A percentile compares a stretch with the other conserved stretches of the same genome.
phyloP scores from a whole-genome alignment of 176 grass and related monocot genomes.

The Oryza rufipogon region DNA sequence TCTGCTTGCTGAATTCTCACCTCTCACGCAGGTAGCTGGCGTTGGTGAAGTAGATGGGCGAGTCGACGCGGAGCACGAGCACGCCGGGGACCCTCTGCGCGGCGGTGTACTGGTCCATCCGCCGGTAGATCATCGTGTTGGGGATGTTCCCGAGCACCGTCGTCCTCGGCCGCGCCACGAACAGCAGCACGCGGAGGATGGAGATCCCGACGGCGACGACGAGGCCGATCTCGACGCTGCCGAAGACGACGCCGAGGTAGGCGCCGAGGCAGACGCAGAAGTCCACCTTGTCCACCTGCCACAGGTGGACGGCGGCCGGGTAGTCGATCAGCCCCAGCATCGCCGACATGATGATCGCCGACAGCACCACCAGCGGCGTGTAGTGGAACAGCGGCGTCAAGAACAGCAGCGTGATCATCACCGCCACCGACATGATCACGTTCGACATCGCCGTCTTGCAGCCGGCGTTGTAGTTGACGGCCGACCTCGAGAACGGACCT shows the following conservation, averaged over 20 bases:
- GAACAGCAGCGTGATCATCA: constrained; percentile 90
- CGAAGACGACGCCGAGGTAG: constrained; percentile 93
- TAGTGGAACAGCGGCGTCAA: constrained; percentile 95
- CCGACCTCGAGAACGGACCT: constrained; percentile 86
- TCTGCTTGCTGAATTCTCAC: constrained; percentile 30
- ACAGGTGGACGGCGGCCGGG: constrained; percentile 72
- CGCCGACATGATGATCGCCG: constrained; percentile 89
- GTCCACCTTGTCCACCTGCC: constrained; percentile 95
- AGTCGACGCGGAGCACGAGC: constrained; percentile 75
- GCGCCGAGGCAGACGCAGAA: constrained; percentile 89
- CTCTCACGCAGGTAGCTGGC: constrained; percentile 86
- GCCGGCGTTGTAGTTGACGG: constrained; percentile 94
- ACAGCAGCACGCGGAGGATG: constrained; percentile 66
- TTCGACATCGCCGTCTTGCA: constrained; percentile 99
- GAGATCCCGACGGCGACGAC: constrained; percentile 72
- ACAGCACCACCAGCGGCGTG: constrained; percentile 92
- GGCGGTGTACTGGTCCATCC: constrained; percentile 78
- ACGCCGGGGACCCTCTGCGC: constrained; percentile 66
- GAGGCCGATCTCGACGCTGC: constrained; percentile 80
- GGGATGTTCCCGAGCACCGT: constrained; percentile 81
- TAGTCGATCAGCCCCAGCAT: constrained; percentile 96
- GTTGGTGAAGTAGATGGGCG: constrained; percentile 92
- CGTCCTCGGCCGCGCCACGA: constrained; percentile 74
- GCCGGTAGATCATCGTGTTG: constrained; percentile 64
- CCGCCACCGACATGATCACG: constrained; percentile 80